A percentile compares a stretch with the other conserved stretches of the same genome.
Conservation (phyloP, 2,329 filamentous ascomycete species). For the Claviceps sp. region DNA sequence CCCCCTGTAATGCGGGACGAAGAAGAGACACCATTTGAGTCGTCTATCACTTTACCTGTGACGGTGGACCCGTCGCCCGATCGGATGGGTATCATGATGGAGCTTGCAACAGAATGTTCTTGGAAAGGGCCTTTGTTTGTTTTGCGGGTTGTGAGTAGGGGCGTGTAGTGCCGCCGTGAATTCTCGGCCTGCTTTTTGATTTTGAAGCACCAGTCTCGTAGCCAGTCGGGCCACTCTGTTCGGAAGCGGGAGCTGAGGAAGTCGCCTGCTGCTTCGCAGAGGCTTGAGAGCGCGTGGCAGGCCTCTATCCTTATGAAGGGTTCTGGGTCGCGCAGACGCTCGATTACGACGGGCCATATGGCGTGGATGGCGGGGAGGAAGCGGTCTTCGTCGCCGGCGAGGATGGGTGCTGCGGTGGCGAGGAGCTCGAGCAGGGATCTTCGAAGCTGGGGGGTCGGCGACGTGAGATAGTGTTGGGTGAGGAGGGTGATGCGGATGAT, state of each 20-base stretch:
- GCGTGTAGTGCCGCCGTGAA: conserved; percentile 5
- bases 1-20: conserved; percentile 17
- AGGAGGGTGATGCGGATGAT: conserved; percentile 70
- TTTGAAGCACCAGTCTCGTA: conserved; percentile 35
- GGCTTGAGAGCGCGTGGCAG: conserved; percentile 50
- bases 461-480: conserved; percentile 83
- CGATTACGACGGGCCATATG: conserved; percentile 72
- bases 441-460: conserved; percentile 65
- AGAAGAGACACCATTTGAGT: not conserved
- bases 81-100: conserved; percentile 21
- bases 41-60: conserved; percentile 5
- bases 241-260: conserved; percentile 70
- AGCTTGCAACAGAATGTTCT: not conserved
- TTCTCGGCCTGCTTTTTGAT: conserved; percentile 26
- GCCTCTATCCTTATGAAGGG: conserved; percentile 57
- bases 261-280: conserved; percentile 63
- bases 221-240: conserved; percentile 51
- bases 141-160: not conserved
- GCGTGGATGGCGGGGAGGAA: conserved; percentile 85
- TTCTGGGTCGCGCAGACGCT: conserved; percentile 53
- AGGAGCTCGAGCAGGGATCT: conserved; percentile 68
- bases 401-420: conserved; percentile 53
- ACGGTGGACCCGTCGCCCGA: conserved; percentile 12
- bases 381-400: conserved; percentile 64
- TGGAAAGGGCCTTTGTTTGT: not conserved